phyloP scores from a whole-genome alignment of 2,329 filamentous ascomycete species.

The Alternaria angustiovoidea region DNA sequence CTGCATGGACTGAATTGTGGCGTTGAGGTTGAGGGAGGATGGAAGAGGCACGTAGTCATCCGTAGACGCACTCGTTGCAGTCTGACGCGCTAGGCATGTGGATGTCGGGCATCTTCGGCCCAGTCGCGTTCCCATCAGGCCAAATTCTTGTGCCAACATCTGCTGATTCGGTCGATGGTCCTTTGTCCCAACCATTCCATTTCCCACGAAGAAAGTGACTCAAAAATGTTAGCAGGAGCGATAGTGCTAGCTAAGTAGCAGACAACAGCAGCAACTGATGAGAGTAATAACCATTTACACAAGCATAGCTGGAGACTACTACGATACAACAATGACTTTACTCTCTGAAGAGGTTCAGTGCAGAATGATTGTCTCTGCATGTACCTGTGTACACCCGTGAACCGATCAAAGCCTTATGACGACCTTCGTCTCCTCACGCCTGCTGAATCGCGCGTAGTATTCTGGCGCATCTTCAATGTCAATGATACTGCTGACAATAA shows the following conservation, averaged over 20 bases:
- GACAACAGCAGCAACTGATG: not conserved
- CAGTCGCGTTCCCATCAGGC: not conserved
- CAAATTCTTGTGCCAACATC: not conserved
- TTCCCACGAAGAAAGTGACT: not conserved
- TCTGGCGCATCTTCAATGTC: conserved; percentile 31
- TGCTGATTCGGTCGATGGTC: not conserved
- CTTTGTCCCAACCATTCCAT: not conserved
- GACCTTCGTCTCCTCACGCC: conserved; percentile 30
- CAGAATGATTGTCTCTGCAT: not conserved
- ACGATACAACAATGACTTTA: no score
- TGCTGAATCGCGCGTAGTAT: conserved; percentile 24
- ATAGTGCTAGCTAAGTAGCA: not conserved
- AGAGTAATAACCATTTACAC: not conserved
- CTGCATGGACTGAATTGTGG: not conserved
- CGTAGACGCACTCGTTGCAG: not conserved
- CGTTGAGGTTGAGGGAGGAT: not conserved
- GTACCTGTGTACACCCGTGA: not conserved
- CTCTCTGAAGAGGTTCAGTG: not conserved
- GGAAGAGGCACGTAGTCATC: not conserved
- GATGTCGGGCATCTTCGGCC: not conserved
- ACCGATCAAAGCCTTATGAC: conserved; percentile 15
- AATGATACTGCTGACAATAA: conserved; percentile 23
- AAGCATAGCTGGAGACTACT: no score
- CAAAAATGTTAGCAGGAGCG: not conserved
- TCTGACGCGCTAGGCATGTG: not conserved